Base-by-base conservation (phyloP, 345 rosid genomes). In the Acer saccharum region DNA sequence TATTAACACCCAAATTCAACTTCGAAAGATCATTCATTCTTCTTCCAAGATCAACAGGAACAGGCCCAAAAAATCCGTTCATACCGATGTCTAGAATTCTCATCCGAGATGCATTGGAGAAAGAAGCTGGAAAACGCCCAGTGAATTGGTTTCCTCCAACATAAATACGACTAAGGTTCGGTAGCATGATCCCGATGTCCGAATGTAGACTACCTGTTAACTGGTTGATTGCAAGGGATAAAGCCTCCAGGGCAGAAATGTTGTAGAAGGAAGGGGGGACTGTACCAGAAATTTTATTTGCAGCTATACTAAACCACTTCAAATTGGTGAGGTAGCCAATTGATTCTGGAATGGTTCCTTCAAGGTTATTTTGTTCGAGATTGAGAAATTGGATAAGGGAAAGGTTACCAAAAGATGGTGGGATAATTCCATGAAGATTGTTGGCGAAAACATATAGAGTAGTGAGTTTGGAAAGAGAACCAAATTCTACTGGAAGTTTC, bases 61-160 rank as follows among this genome's bases (percentile, higher is more conserved):
- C 75, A 2, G 6, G 60, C n/a, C 84, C 85, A 2, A 7, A n/a
- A 10, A 84, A 75, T 55, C 62, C 27, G 25, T 74, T 81, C 8
- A 27, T 23, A 23, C 25, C 25, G 25, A 23, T 23, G 25, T 23
- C 25, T 23, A 84, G 35, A 0, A 16, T 4, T 35, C 9, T 17
- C 43, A 86, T 68, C 23, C 48, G 35, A 4, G 86, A 81, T 18
- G 80, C 82, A 76, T 86, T 86, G 23, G 80, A 29, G 8, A 86
- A 8, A 4, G 84, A 68, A 18, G 12, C 23, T 27, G 87, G 85
- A 35, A 86, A 78, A 14, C 25, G 10, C 14, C 89, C 89, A 0
- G 52, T 76, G 27, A 88, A 67, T 29, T 48, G 50, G 20, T 88
- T 83, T 4, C 4, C 39, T 44, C 81, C 83, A 9, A 77, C 11